phyloP scores from a whole-genome alignment of 2,329 filamentous ascomycete species.

The Paecilomyces sp. region DNA sequence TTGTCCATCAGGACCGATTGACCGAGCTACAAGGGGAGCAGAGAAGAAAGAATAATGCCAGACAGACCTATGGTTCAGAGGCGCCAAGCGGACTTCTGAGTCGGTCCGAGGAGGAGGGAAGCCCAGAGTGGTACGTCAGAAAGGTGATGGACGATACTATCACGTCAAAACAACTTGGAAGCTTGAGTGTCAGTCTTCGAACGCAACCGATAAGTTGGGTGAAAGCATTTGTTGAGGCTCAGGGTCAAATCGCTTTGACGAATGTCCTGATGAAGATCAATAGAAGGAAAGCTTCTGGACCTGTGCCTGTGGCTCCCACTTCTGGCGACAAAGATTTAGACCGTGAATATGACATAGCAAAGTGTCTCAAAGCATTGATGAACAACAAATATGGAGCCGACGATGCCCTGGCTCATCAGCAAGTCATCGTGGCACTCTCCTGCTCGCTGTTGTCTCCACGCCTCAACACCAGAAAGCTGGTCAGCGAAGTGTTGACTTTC shows the following conservation, averaged over 20 bases:
- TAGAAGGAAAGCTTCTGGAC: conserved; percentile 69
- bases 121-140: conserved; percentile 95
- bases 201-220: conserved; percentile 99
- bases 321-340: conserved; percentile 73
- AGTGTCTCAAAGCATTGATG: conserved; percentile 94
- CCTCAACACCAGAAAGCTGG: conserved; percentile 84
- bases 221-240: conserved; percentile 90
- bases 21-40: conserved; percentile 93
- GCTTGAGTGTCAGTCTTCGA: conserved; percentile 85
- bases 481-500: conserved; percentile 94
- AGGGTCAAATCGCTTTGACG: conserved; percentile 91
- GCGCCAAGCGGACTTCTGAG: conserved; percentile 60
- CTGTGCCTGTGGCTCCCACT: conserved; percentile 53
- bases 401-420: conserved; percentile 83
- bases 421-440: conserved; percentile 80
- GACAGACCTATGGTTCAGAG: conserved; percentile 60
- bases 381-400: conserved; percentile 99
- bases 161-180: conserved; percentile 83
- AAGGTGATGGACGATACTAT: conserved; percentile 95
- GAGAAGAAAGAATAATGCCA: conserved; percentile 70
- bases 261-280: conserved; percentile 93
- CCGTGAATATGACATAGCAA: conserved; percentile 92
- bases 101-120: conserved; percentile 87
- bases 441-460: conserved; percentile 82
- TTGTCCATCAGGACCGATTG: conserved; percentile 90